Evolutionary conservation across 129 eudicot species (phyloP), one percentile per base, ranked within the genome.

Genomic region (Centrapalus pauciflorus): DNA sequence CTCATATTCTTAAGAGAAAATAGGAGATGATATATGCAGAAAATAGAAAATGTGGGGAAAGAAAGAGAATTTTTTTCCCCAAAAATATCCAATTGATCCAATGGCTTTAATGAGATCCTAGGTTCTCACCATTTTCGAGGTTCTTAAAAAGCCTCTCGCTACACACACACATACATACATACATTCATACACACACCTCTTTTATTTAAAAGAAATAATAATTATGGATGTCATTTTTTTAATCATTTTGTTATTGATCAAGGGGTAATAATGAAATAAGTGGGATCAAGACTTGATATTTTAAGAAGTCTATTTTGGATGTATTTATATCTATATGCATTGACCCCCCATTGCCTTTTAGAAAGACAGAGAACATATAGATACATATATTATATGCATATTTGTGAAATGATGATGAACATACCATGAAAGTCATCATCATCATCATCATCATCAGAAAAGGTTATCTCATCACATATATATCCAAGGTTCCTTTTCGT

Each of bases 401-500:
- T 75, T 16, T 75, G 51, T 75, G 73, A 55, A 58, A 65, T 74
- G 64, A 57, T 65, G 67, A 73, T 46, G 45, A 75, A 75, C 74
- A 75, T 57, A 57, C 63, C 74, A 75, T 75, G 62, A 66, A 43
- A 66, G 51, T 45, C 61, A 30, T 46, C 67, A 48, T 74, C 79
- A 75, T 74, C 71, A 48, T 54, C 20, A 68, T 34, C 77, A 33
- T 4, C 30, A 38, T 4, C 33, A 33, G 40, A 71, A n/a, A 63
- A 16, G 38, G 56, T 16, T 35, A 48, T 61, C 38, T 33, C 27
- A 20, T 38, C 57, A 43, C 56, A 66, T 66, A 74, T 74, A 74
- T 49, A 64, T 26, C 70, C 49, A 46, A 55, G 70, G 81, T 79
- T 71, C 73, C 76, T 76, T 77, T 55, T 79, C 87, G 77, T 84